Evolutionary conservation across 202 grass and related monocot genomes (phyloP), one percentile per base, ranked within the genome.

Genomic region (Digitaria exilis): DNA sequence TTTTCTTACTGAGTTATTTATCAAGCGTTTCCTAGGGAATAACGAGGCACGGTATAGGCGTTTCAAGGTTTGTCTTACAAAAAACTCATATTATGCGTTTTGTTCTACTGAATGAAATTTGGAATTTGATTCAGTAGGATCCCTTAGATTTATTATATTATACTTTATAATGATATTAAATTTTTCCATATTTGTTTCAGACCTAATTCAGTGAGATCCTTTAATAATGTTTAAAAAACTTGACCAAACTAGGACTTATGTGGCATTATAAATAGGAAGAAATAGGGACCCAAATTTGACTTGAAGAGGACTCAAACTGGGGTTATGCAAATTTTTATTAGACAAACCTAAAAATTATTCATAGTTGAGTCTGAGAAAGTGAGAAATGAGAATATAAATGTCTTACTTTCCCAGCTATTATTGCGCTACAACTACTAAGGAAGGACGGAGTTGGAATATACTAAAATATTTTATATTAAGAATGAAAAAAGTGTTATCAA

Each of bases 11-110:
- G 96, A 98, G 74, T 77, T 84, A 76, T 98, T 88, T 80, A 87
- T 98, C 56, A 98, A 98, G 85, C 87, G 70, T 57, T 98, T 90
- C 51, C 91, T 98, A 81, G 96, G 95, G 71, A 98, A 93, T 82
- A 98, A 98, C 6, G 96, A 98, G 84, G 92, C 96, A 75, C 89
- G 96, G 11, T 95, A 91, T 90, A 90, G 73, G 82, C 92, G 89
- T 72, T 98, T 90, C 88, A 98, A 98, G 96, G 96, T 95, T 76
- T 69, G 66, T 80, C 74, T 29, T 66, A 24, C 58, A 54, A 57
- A 86, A 82, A 76, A 9, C 55, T 50, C 25, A 24, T 43, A 18
- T 72, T 19, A 69, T 73, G 14, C 19, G 62, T 75, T 83, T 78
- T 65, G 2, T 78, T 90, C 62, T 57, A 35, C 61, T 29, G 7